A percentile compares a stretch with the other conserved stretches of the same genome.
These are phyloP conservation scores for Pelargonium australe DNA, from an alignment of 441 rosid species.

Conservation along the genomic window DNA sequence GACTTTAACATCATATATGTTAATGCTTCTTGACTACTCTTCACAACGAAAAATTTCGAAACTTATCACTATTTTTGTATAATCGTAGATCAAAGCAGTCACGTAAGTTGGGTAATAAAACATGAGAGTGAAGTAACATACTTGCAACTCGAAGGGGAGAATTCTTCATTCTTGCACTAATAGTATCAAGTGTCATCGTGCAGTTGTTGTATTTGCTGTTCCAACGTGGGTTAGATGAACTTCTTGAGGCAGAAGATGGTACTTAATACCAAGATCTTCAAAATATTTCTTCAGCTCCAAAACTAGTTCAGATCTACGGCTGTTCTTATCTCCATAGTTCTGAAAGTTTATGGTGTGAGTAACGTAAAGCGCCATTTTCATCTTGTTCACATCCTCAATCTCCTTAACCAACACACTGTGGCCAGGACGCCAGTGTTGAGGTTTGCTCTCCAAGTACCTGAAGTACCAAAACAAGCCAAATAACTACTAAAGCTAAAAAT, in stretches of 20 bases:
- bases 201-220: neutral
- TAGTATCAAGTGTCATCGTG: neutral
- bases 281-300: neutral
- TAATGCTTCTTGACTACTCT: too few species aligned
- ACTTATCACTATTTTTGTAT: too few species aligned
- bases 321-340: neutral
- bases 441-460: slow-evolving; percentile 27
- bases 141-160: neutral
- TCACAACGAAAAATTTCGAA: too few species aligned
- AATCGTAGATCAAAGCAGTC: too few species aligned
- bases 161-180: too few species aligned
- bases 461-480: neutral
- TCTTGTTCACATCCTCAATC: slow-evolving; percentile 2
- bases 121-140: neutral
- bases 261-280: slow-evolving; percentile 3
- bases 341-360: slow-evolving; percentile 4
- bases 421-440: neutral
- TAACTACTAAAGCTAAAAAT: neutral
- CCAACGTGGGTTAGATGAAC: neutral
- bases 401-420: neutral
- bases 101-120: too few species aligned
- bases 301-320: slow-evolving; percentile 4
- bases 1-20: too few species aligned
- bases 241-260: neutral
- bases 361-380: slow-evolving; percentile 2